Percentiles rank a stretch among this genome's conserved stretches.
phyloP scores from a whole-genome alignment of 345 rosid species.

The Carallia brachiata region DNA sequence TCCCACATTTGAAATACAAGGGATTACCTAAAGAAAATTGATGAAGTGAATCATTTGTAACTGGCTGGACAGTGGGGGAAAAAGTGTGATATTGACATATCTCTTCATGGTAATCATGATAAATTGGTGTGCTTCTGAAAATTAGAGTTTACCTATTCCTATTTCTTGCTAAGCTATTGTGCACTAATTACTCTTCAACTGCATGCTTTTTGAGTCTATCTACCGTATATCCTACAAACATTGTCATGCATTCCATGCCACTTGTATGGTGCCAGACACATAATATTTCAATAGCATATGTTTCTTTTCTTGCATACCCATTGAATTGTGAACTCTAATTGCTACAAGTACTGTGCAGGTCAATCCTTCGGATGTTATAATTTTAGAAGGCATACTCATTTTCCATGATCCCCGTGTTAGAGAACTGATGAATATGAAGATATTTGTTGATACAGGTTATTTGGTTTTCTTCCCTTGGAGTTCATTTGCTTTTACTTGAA shows the following conservation, averaged over 20 bases:
- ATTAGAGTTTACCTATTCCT: neutral
- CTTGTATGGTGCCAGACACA: neutral
- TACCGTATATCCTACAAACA: neutral
- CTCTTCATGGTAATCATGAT: neutral
- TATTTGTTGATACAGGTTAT: conserved; percentile 95
- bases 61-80: neutral
- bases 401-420: conserved; percentile 89
- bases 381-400: conserved; percentile 91
- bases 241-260: neutral
- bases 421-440: conserved; percentile 95
- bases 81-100: neutral
- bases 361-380: conserved; percentile 89
- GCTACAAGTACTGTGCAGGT: conserved; percentile 50
- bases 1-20: neutral
- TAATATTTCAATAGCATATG: neutral
- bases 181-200: neutral
- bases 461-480: conserved; percentile 13
- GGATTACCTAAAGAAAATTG: neutral
- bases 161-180: neutral
- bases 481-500: neutral
- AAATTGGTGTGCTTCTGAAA: neutral
- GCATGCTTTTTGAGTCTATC: neutral
- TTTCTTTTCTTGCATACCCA: neutral
- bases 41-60: neutral
- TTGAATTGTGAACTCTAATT: conserved; percentile 9